Percentiles rank a stretch among this genome's conserved stretches.
phyloP scores from a whole-genome alignment of 2,329 filamentous ascomycete species.

The Alternaria gansuensis region DNA sequence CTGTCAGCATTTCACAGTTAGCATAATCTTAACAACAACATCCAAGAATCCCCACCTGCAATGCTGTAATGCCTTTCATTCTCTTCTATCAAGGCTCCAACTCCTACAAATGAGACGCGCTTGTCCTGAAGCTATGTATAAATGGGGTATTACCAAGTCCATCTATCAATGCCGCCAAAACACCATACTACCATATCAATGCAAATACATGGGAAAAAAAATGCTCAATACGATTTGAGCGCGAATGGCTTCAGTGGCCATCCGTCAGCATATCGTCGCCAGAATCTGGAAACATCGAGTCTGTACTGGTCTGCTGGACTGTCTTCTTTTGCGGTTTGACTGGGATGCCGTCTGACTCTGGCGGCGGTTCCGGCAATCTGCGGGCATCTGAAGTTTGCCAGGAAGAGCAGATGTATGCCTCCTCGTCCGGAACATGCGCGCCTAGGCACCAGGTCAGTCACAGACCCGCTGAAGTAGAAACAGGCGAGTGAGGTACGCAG shows the following conservation, averaged over 20 bases:
- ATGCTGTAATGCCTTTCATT: conserved; percentile 9
- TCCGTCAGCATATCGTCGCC: conserved; percentile 4
- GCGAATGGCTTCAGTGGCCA: not conserved
- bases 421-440: conserved; percentile 2
- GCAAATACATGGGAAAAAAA: conserved; percentile 15
- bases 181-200: conserved; percentile 18
- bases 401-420: not conserved
- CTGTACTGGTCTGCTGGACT: conserved; percentile 9
- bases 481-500: not conserved
- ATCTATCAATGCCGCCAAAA: conserved; percentile 17
- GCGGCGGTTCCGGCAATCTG: conserved; percentile 1
- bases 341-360: not conserved
- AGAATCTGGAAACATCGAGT: conserved; percentile 22
- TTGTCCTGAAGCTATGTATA: conserved; percentile 19
- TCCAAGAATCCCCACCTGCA: not conserved
- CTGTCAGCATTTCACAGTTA: not conserved
- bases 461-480: not conserved
- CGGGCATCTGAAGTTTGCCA: not conserved
- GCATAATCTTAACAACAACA: not conserved
- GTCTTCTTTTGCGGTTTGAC: not conserved
- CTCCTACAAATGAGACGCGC: conserved; percentile 19
- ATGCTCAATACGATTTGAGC: not conserved
- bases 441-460: conserved; percentile 6
- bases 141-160: conserved; percentile 30
- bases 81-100: conserved; percentile 12